These are phyloP conservation scores for Populus trichocarpa DNA, from an alignment of 441 rosid species.

Conservation along the genomic window DNA sequence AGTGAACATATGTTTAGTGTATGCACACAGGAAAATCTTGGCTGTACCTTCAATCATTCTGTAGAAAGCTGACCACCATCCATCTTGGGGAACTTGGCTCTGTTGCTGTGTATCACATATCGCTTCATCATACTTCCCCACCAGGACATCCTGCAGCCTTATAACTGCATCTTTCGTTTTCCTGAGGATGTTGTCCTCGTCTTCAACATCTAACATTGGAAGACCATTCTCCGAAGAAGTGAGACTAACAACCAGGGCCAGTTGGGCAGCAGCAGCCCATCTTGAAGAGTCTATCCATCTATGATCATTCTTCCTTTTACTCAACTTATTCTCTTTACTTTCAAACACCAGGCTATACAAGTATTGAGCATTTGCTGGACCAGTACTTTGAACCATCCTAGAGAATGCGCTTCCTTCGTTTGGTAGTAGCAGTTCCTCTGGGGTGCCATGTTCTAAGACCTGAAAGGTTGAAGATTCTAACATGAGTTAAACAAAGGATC, in stretches of 20 bases:
- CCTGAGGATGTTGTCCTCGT: neutral
- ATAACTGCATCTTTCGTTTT: neutral
- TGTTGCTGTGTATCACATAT: neutral
- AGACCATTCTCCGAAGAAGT: neutral
- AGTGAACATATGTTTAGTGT: neutral
- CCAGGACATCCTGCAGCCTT: neutral
- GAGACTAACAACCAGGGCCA: slow-evolving; percentile 21
- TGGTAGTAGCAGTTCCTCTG: slow-evolving; percentile 66
- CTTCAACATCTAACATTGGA: neutral
- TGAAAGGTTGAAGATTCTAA: slow-evolving; percentile 15
- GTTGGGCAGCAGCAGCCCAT: slow-evolving; percentile 44
- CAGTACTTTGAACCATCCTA: slow-evolving; percentile 97
- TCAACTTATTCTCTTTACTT: slow-evolving; percentile 28
- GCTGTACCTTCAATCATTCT: neutral
- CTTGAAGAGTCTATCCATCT: slow-evolving; percentile 42
- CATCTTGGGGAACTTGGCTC: neutral
- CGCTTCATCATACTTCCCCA: neutral
- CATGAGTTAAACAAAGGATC: neutral
- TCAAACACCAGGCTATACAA: slow-evolving; percentile 66
- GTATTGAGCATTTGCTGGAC: slow-evolving; percentile 87
- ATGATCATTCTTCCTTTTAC: slow-evolving; percentile 22
- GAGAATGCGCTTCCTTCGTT: slow-evolving; percentile 73
- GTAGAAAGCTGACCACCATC: neutral
- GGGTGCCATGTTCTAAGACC: slow-evolving; percentile 80
- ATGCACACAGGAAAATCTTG: neutral